Conservation (phyloP, 2,329 filamentous ascomycete genomes). For the Nemania diffusa region DNA sequence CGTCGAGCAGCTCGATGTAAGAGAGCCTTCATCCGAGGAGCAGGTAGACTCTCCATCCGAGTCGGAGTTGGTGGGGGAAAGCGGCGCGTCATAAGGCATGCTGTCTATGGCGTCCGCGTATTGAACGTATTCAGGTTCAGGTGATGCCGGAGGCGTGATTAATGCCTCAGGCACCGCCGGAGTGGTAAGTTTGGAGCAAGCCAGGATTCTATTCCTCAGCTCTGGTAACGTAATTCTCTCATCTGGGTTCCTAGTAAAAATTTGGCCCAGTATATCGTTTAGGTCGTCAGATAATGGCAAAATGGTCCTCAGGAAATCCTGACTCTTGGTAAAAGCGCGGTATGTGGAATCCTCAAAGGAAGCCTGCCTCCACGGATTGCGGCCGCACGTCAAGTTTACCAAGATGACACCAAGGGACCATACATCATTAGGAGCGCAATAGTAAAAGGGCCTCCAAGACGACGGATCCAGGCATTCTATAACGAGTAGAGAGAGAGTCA, state of each 20-base stretch:
- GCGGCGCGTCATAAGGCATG: slow-evolving; percentile 56
- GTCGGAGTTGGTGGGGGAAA: slow-evolving; percentile 62
- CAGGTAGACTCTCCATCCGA: slow-evolving; percentile 56
- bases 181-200: slow-evolving; percentile 79
- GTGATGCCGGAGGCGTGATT: slow-evolving; percentile 56
- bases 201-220: slow-evolving; percentile 78
- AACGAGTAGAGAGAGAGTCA: slow-evolving; percentile 39
- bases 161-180: slow-evolving; percentile 52
- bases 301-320: slow-evolving; percentile 90
- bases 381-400: slow-evolving; percentile 96
- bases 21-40: slow-evolving; percentile 65
- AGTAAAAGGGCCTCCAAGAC: slow-evolving; percentile 80
- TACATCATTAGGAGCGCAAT: slow-evolving; percentile 93
- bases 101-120: slow-evolving; percentile 60
- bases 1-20: slow-evolving; percentile 64
- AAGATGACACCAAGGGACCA: slow-evolving; percentile 99
- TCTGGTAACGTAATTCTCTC: slow-evolving; percentile 84
- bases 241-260: slow-evolving; percentile 87
- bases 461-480: slow-evolving; percentile 89
- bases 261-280: slow-evolving; percentile 84
- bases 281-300: slow-evolving; percentile 90
- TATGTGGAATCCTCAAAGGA: slow-evolving; percentile 95
- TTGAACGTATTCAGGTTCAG: slow-evolving; percentile 60
- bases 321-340: slow-evolving; percentile 85
- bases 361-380: slow-evolving; percentile 98